Conservation (phyloP, 1,139 yeast species). For the Pichia cactophila region DNA sequence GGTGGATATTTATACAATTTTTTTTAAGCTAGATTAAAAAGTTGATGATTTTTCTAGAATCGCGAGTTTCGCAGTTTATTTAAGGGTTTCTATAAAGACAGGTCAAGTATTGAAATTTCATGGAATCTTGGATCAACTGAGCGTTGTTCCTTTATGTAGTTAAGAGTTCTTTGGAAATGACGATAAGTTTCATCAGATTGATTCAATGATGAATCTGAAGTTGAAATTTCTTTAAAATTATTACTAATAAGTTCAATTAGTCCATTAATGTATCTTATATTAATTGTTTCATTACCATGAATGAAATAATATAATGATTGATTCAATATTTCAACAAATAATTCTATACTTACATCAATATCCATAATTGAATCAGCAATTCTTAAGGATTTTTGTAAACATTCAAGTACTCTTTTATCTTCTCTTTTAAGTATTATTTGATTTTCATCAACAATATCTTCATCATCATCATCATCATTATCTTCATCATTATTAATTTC, state of each 20-base stretch:
- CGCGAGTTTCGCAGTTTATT: not conserved
- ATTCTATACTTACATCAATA: slow-evolving; percentile 64
- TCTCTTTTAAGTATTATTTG: slow-evolving; percentile 36
- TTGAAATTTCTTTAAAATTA: slow-evolving; percentile 50
- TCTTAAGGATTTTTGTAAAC: slow-evolving; percentile 68
- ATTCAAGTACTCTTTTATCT: slow-evolving; percentile 58
- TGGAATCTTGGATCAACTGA: slow-evolving; percentile 54
- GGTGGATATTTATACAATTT: slow-evolving; percentile 2
- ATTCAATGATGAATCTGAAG: not conserved
- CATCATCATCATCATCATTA: slow-evolving; percentile 11
- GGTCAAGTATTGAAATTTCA: slow-evolving; percentile 8
- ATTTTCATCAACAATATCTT: not conserved
- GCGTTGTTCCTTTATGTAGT: slow-evolving; percentile 60
- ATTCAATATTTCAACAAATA: slow-evolving; percentile 84
- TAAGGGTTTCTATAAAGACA: slow-evolving; percentile 1
- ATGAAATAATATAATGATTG: slow-evolving; percentile 78
- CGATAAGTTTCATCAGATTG: slow-evolving; percentile 32
- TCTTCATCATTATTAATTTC: slow-evolving; percentile 16
- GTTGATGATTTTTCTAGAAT: not conserved
- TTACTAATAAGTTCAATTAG: slow-evolving; percentile 76
- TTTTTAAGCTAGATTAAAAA: not conserved
- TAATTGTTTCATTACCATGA: slow-evolving; percentile 69
- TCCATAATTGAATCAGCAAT: slow-evolving; percentile 94
- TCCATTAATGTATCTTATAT: slow-evolving; percentile 73
- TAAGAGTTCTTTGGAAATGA: slow-evolving; percentile 61